Conservation (phyloP, 2,329 filamentous ascomycete species). For the Coniella vitis region DNA sequence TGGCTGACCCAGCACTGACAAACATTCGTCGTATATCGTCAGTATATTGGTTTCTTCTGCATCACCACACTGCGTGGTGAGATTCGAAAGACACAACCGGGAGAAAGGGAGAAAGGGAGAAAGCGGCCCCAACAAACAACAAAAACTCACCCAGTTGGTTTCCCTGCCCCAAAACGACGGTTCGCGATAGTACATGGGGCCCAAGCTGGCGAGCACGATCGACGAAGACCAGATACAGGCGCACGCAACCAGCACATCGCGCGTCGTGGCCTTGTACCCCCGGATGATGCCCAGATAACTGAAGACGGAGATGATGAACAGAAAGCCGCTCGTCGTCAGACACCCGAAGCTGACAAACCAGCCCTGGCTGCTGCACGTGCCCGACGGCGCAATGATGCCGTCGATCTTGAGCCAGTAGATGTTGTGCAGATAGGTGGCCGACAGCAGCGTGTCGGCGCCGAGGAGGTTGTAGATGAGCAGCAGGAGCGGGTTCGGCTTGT, state of each 20-base stretch:
- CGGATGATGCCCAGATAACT: slow-evolving; percentile 58
- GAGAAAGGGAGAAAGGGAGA: neutral
- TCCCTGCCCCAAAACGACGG: slow-evolving; percentile 17
- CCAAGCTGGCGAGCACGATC: slow-evolving; percentile 49
- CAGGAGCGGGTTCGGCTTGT: slow-evolving; percentile 64
- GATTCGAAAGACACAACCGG: too few species aligned
- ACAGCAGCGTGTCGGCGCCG: slow-evolving; percentile 61
- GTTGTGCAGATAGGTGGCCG: slow-evolving; percentile 57
- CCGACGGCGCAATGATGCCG: slow-evolving; percentile 45
- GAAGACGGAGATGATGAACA: slow-evolving; percentile 58
- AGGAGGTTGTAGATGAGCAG: slow-evolving; percentile 64
- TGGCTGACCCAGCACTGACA: slow-evolving; percentile 49
- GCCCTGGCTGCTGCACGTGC: slow-evolving; percentile 57
- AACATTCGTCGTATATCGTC: neutral
- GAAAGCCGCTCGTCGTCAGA: slow-evolving; percentile 59
- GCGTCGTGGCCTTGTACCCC: slow-evolving; percentile 43
- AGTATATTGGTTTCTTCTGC: neutral
- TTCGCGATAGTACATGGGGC: slow-evolving; percentile 35
- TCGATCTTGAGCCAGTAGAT: slow-evolving; percentile 49
- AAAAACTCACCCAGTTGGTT: slow-evolving; percentile 7
- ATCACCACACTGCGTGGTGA: too few species aligned
- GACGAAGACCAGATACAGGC: slow-evolving; percentile 50
- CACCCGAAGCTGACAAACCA: slow-evolving; percentile 63
- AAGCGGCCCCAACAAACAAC: too few species aligned
- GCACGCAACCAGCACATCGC: slow-evolving; percentile 43